Conservation (phyloP, 768 basidiomycete species). For the Russula virescens region DNA sequence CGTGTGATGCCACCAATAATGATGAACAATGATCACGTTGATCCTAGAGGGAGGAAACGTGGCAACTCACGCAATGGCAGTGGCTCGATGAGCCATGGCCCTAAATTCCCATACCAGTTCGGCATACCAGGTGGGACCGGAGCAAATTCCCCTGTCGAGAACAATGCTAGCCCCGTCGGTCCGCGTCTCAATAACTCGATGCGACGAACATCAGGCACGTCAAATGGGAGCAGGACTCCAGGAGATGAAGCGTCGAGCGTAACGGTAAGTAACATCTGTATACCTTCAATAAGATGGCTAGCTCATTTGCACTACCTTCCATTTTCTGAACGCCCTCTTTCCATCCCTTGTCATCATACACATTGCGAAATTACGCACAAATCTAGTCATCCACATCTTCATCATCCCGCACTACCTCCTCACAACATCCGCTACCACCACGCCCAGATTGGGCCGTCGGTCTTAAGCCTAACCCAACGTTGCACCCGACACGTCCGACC, state of each 20-base stretch:
- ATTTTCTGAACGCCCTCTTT: too few species aligned
- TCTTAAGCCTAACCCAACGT: constrained; percentile 66
- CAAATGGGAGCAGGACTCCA: constrained; percentile 52
- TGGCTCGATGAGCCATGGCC: constrained; percentile 60
- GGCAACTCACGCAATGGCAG: constrained; percentile 26
- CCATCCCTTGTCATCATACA: background rate
- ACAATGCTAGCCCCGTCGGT: constrained; percentile 46
- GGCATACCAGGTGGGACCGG: constrained; percentile 27
- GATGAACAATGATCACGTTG: constrained; percentile 29
- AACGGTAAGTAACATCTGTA: constrained; percentile 40
- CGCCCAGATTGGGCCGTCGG: constrained; percentile 90
- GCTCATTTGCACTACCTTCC: too few species aligned
- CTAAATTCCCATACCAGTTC: constrained; percentile 47
- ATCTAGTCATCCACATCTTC: constrained; percentile 71
- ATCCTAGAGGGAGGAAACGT: constrained; percentile 28
- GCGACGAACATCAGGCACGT: constrained; percentile 46
- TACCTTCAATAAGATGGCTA: background rate
- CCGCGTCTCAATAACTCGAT: constrained; percentile 52
- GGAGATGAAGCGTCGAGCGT: constrained; percentile 74
- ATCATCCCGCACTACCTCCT: constrained; percentile 68
- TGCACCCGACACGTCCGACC: constrained; percentile 41
- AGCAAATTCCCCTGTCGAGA: constrained; percentile 17
- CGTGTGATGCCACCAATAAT: constrained; percentile 31
- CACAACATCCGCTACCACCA: constrained; percentile 72
- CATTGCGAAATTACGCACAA: background rate